phyloP scores from a whole-genome alignment of 441 rosid genomes.

The Eruca vesicaria region DNA sequence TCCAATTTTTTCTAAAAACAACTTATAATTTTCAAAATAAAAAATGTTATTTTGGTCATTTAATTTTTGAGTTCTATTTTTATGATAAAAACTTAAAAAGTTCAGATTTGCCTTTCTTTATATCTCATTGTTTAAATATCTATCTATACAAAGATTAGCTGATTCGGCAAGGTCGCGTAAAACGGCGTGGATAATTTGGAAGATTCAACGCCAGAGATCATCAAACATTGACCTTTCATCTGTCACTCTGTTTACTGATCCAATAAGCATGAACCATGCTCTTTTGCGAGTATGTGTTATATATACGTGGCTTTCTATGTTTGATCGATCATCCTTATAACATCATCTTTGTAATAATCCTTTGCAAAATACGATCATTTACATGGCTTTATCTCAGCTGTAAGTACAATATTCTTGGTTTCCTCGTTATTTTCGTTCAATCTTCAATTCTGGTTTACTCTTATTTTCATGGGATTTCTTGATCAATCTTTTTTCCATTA shows the following conservation, averaged over 20 bases:
- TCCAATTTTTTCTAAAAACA: too few relatives aligned
- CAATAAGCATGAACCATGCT: slow-evolving; percentile 6
- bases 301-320: not conserved
- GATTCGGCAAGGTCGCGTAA: not conserved
- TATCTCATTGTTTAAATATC: not conserved
- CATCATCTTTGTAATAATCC: not conserved
- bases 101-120: too few relatives aligned
- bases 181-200: not conserved
- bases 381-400: not conserved
- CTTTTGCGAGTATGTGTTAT: not conserved
- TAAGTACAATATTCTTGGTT: not conserved
- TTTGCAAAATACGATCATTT: not conserved
- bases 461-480: not conserved
- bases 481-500: not conserved
- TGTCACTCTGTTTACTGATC: not conserved
- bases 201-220: not conserved
- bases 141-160: not conserved
- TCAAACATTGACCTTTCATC: not conserved
- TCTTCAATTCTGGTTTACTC: not conserved
- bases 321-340: not conserved
- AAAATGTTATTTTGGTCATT: too few relatives aligned
- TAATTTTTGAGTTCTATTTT: too few relatives aligned
- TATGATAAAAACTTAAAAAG: too few relatives aligned
- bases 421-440: not conserved
- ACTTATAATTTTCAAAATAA: too few relatives aligned